Evolutionary conservation across 176 grass and related monocot genomes (phyloP).

Genomic region (Leersia perrieri): DNA sequence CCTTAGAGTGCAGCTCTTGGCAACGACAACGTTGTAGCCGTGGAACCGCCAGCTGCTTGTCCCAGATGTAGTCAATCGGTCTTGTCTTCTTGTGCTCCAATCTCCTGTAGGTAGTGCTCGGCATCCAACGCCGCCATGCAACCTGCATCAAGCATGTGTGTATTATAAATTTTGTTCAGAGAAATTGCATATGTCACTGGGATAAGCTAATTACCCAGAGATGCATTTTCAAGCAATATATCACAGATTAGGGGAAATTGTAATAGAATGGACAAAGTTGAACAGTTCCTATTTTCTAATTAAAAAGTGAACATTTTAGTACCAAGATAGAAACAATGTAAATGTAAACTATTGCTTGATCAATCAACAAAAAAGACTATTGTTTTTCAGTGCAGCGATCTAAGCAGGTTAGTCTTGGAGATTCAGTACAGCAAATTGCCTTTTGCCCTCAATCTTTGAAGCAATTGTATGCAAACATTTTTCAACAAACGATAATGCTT

Average conservation of each 20-base stretch:
- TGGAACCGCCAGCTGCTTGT: not conserved
- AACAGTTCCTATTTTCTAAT: not conserved
- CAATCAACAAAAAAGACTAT: not conserved
- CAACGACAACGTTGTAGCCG: not conserved
- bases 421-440: not conserved
- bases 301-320: not conserved
- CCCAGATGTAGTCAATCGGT: constrained; percentile 53
- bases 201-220: not conserved
- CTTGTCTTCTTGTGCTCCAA: constrained; percentile 73
- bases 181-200: not conserved
- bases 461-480: not conserved
- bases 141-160: constrained; percentile 39
- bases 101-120: constrained; percentile 87
- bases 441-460: not conserved
- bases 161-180: not conserved
- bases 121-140: constrained; percentile 98
- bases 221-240: not conserved
- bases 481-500: not conserved
- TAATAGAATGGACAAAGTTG: not conserved
- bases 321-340: not conserved
- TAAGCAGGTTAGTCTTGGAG: not conserved
- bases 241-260: not conserved
- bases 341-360: not conserved
- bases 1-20: constrained; percentile 41
- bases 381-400: not conserved